Base-by-base conservation (phyloP, 192 early-diverging fungal species). In the Dissophora ornata region DNA sequence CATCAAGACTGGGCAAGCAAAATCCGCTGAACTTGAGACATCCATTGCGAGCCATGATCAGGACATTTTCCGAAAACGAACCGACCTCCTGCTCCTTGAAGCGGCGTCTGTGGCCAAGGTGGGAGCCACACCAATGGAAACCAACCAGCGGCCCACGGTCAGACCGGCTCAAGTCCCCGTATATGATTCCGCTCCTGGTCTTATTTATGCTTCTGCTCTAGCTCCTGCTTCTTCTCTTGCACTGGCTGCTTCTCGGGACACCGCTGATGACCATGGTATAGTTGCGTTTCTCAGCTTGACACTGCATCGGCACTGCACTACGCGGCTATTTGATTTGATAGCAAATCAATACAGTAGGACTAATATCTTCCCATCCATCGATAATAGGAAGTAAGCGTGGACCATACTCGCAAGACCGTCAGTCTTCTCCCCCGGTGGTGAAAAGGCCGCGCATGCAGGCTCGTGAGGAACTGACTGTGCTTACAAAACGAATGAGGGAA, bases 401-500 rank as follows among this genome's bases (percentile, higher is more conserved):
- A n/a, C 4, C 28, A 7, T 42, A 57, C 12, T 22, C 26, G 16
- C 26, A 42, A n/a, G 53, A 18, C 22, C 2, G n/a, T 1, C 36
- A 19, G 7, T 19, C 24, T 5, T 18, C 33, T 38, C 13, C 22
- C 1, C 13, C 30, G 22, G 34, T 25, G 1, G n/a, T 21, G 4
- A 69, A 69, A 21, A 69, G 46, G 41, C 57, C 57, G 13, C 47
- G 57, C 22, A 46, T 45, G n/a, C 49, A 53, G 0, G 46, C 26
- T 7, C 57, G 49, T 8, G 57, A 69, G 18, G 50, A 61, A 30
- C 12, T 59, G 9, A 54, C 57, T 28, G 66, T 45, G 7, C 49
- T 68, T 12, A 32, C 66, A 12, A 69, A 69, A 24, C 18, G 67
- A 18, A 34, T 63, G 61, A 22, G 63, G 46, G 69, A 71, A 57